Conservation (phyloP, 805 yeast genomes). For the Ogataea pilisensis region DNA sequence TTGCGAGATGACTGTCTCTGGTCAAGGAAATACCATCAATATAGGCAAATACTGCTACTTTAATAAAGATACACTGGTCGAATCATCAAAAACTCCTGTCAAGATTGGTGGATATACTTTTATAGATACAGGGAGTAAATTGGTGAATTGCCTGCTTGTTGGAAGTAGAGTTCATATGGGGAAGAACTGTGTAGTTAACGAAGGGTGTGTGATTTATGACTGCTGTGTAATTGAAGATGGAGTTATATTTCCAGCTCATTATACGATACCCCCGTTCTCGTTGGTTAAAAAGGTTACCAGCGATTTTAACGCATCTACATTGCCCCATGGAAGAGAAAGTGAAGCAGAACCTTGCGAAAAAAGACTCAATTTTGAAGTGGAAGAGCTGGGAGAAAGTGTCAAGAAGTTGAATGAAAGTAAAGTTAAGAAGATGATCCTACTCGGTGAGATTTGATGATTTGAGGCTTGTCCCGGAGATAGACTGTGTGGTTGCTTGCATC, state of each 20-base stretch:
- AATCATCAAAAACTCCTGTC: conserved; percentile 32
- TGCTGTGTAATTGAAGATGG: conserved; percentile 45
- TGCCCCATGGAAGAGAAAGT: neutral
- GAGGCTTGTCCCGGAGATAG: too few species aligned
- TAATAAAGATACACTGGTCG: conserved; percentile 26
- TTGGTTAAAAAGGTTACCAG: conserved; percentile 27
- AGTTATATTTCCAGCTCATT: conserved; percentile 37
- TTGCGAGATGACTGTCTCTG: conserved; percentile 17
- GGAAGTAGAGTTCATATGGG: conserved; percentile 52
- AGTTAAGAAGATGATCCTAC: conserved; percentile 4
- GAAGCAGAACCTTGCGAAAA: neutral
- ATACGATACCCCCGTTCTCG: conserved; percentile 50
- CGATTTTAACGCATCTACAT: neutral
- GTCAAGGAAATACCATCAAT: conserved; percentile 9
- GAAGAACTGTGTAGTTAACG: conserved; percentile 33
- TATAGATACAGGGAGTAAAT: conserved; percentile 33
- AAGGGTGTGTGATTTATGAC: conserved; percentile 42
- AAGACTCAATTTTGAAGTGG: conserved; percentile 4
- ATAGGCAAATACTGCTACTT: conserved; percentile 47
- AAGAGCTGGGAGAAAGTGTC: conserved; percentile 25
- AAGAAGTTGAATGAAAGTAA: conserved; percentile 25
- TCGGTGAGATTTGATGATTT: neutral
- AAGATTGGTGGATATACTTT: conserved; percentile 45
- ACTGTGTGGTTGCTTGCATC: neutral
- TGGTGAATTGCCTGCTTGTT: conserved; percentile 34